Base-by-base conservation (phyloP, 805 yeast species). In the Candida michaelii region DNA sequence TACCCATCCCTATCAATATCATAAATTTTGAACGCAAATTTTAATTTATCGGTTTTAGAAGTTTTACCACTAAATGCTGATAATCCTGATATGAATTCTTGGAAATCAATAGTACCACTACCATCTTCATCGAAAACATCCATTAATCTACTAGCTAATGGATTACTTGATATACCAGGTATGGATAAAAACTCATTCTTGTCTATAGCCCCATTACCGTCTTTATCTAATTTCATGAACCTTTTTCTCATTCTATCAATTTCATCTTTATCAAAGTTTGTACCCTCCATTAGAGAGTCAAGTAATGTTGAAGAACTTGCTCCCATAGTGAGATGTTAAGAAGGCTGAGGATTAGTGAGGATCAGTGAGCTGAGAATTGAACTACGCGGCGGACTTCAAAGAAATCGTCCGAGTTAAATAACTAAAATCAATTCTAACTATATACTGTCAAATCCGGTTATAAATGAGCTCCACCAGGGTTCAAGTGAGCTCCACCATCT, bases 1-100 rank as follows among this genome's bases (percentile, higher is more conserved):
- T 58, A 89, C 0, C 99, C 99, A 60, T 93, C 99, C 43, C 89
- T 76, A 63, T 93, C 99, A 49, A 93, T 89, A 59, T 93, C 99
- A 59, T 93, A 93, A 14, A 93, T 89, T 56, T 83, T 86, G 66
- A 93, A 93, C 9, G 97, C 93, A 69, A 95, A 93, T 57, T 73
- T 73, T 45, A 91, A 73, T 63, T 89, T 91, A 51, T 89, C 97
- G 42, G 81, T 83, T 37, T 80, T 80, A 17, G 82, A 77, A 1
- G 95, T 87, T 55, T 86, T 83, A 3, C 90, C 84, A 40, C 96
- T 85, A 58, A 93, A 93, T 2, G 90, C 89, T 2, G 95, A 85
- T 35, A 89, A 70, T 1, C 91, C 95, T 4, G 83, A 72, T 36
- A 95, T 85, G 63, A 93, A 93, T 65, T 93, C 99, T 59, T 89